Evolutionary conservation across 2,329 filamentous ascomycete species (phyloP).

Genomic region (Daldinia sp.): DNA sequence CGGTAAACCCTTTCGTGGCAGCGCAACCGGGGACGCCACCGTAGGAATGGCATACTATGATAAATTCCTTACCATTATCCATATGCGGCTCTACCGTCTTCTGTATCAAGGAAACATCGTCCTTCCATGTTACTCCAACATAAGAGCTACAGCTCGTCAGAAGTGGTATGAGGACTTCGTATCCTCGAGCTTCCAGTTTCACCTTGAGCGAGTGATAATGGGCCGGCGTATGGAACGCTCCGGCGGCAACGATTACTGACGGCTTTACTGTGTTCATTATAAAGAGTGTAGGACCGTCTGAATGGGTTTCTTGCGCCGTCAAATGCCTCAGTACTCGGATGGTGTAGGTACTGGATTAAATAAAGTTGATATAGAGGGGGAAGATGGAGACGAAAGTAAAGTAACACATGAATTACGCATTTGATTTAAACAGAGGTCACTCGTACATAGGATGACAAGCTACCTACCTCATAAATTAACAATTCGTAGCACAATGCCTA

Average conservation of each 20-base stretch:
- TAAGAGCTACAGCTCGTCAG: background rate
- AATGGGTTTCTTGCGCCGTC: too few species aligned
- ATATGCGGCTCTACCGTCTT: slow-evolving; percentile 8
- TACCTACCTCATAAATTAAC: too few species aligned
- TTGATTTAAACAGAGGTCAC: background rate
- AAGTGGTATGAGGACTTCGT: background rate
- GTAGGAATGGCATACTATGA: slow-evolving; percentile 22
- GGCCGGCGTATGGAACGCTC: background rate
- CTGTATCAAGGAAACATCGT: background rate
- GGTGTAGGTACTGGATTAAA: too few species aligned
- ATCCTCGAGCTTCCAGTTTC: background rate
- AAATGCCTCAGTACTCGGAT: too few species aligned
- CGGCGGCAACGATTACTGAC: background rate
- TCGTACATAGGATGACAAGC: background rate
- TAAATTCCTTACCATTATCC: slow-evolving; percentile 18
- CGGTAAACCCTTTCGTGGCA: slow-evolving; percentile 19
- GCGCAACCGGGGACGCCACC: slow-evolving; percentile 18
- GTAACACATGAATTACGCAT: too few species aligned
- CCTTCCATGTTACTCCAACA: slow-evolving; percentile 2
- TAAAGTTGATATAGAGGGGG: too few species aligned
- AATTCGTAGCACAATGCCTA: background rate
- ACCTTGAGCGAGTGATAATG: background rate
- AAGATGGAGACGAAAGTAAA: too few species aligned
- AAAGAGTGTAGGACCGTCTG: too few species aligned
- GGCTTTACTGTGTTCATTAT: background rate